Percentiles rank a stretch among this genome's conserved stretches.
Evolutionary conservation across 805 yeast genomes (phyloP).

Genomic region (Lachancea kluyveri): DNA sequence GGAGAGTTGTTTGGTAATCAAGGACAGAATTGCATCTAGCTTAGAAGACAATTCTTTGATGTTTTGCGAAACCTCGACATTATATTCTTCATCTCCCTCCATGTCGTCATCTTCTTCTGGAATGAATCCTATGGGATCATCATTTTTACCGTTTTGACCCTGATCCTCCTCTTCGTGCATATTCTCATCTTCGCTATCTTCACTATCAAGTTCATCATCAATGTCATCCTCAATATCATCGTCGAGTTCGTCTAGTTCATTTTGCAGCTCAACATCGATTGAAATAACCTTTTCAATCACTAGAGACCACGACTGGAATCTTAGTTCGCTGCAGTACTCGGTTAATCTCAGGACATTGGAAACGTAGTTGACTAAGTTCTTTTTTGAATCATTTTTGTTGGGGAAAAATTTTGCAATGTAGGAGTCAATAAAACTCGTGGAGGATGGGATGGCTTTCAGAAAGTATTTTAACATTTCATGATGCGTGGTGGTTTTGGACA

Average conservation of each 20-base stretch:
- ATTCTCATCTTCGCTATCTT: slow-evolving; percentile 29
- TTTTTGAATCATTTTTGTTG: slow-evolving; percentile 60
- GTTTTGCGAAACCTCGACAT: slow-evolving; percentile 42
- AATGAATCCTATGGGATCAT: no score
- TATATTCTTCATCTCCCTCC: slow-evolving; percentile 42
- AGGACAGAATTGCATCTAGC: slow-evolving; percentile 61
- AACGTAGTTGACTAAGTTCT: slow-evolving; percentile 55
- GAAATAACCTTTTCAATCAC: slow-evolving; percentile 75
- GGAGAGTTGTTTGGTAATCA: slow-evolving; percentile 48
- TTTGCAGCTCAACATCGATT: slow-evolving; percentile 87
- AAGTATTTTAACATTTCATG: slow-evolving; percentile 64
- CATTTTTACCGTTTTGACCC: slow-evolving; percentile 32
- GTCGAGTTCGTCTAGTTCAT: slow-evolving; percentile 78
- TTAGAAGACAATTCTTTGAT: slow-evolving; percentile 52
- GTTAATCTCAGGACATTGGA: slow-evolving; percentile 54
- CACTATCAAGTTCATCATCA: slow-evolving; percentile 34
- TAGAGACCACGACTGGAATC: slow-evolving; percentile 70
- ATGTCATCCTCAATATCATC: slow-evolving; percentile 62
- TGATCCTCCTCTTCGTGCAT: slow-evolving; percentile 23
- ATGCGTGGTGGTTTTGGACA: slow-evolving; percentile 37
- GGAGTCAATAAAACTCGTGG: slow-evolving; percentile 56
- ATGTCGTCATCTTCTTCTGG: slow-evolving; percentile 29
- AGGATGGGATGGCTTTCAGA: slow-evolving; percentile 73
- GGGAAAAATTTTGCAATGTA: slow-evolving; percentile 64
- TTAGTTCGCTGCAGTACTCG: slow-evolving; percentile 70